Evolutionary conservation across 2,329 filamentous ascomycete genomes (phyloP), one percentile per base, ranked within the genome.

Genomic region (Trichophyton mentagrophytes): DNA sequence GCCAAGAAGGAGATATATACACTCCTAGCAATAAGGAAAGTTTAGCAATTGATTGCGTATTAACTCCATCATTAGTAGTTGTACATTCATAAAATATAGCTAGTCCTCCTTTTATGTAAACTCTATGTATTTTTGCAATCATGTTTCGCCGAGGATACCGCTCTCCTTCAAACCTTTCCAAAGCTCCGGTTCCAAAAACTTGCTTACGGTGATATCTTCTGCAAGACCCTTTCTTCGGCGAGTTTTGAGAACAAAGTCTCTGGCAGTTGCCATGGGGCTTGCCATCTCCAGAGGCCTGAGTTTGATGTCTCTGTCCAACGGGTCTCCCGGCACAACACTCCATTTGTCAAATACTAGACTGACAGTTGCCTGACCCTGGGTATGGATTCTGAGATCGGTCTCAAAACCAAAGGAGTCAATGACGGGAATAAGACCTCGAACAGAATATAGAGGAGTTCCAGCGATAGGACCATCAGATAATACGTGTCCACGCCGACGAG

Each of bases 351-450:
- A 99, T 11, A 95, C 90, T 40, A 99, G 81, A 67, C 86, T 90
- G 59, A 97, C 85, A 69, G 89, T 91, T 61, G 91, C 90, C 72
- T 90, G 87, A 59, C 93, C 92, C 77, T 96, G 89, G 0, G 92
- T 96, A 74, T 96, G 91, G 70, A 97, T 97, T 64, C 93, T 82
- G 61, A 99, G 80, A 77, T 99, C 93, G 13, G 93, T 97, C 78
- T 99, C 93, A 74, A 99, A 97, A 20, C 93, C 93, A 70, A 99
- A 99, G 33, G 86, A 90, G 77, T 99, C 93, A 70, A 99, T 96
- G 62, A 97, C 93, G 8, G 93, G 93, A 61, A 99, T 85, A 57
- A 97, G 80, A 2, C 93, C 93, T 68, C 86, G 88, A 59, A 96
- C 91, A 22, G 88, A 87, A 75, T 96, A 97, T 9, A 99, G 81